Evolutionary conservation across 371 early-diverging fungal species (phyloP).

Genomic region (Nematocida minor): DNA sequence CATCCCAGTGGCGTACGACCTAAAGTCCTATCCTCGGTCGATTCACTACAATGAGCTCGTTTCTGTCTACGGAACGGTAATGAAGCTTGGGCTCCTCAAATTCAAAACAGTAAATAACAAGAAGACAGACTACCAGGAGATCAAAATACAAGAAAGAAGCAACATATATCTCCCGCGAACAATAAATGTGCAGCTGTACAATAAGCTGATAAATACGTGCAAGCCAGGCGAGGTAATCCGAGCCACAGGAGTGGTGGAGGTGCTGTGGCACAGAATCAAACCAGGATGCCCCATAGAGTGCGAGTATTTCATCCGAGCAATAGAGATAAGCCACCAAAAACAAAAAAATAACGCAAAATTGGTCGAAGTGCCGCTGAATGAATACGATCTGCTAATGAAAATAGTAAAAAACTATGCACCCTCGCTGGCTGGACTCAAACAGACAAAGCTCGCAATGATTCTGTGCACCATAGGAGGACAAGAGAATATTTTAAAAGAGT

Average conservation of each 20-base stretch:
- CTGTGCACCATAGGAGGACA: slow-evolving; percentile 52
- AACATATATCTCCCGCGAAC: slow-evolving; percentile 58
- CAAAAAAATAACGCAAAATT: background rate
- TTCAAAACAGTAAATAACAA: slow-evolving; percentile 49
- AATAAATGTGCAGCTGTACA: slow-evolving; percentile 55
- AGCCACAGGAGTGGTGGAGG: slow-evolving; percentile 52
- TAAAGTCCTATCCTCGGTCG: slow-evolving; percentile 41
- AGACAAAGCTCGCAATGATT: slow-evolving; percentile 60
- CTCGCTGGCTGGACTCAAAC: slow-evolving; percentile 50
- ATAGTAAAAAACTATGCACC: slow-evolving; percentile 51
- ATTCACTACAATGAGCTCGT: slow-evolving; percentile 54
- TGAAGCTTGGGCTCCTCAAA: slow-evolving; percentile 51
- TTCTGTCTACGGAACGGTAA: slow-evolving; percentile 57
- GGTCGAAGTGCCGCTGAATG: background rate
- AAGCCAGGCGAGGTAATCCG: slow-evolving; percentile 57
- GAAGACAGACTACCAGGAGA: slow-evolving; percentile 48
- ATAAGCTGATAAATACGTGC: slow-evolving; percentile 52
- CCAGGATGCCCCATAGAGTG: slow-evolving; percentile 47
- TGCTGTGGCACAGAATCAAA: slow-evolving; percentile 52
- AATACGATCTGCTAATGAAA: slow-evolving; percentile 47
- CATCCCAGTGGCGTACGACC: slow-evolving; percentile 55
- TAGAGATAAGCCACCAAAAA: slow-evolving; percentile 43
- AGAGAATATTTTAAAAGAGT: background rate
- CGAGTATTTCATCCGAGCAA: slow-evolving; percentile 48
- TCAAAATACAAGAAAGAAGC: slow-evolving; percentile 41